Base-by-base conservation (phyloP, 228 moss, liverwort and hornwort genomes). In the Sphagnum fallax region DNA sequence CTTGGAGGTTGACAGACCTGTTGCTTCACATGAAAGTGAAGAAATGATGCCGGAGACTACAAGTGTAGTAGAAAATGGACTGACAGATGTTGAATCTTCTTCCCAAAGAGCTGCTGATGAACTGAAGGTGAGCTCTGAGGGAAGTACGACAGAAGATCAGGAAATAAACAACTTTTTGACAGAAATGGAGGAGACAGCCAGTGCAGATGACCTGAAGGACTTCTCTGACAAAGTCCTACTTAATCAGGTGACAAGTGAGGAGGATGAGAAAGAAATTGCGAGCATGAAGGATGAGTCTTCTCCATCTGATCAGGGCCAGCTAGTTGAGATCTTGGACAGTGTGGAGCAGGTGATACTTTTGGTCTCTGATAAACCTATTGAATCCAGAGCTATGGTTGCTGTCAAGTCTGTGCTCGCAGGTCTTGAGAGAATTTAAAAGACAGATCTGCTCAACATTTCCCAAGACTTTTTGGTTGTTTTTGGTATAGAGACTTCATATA, bases 201-300 rank as follows among this genome's bases (percentile, higher is more conserved):
- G 75, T 71, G 75, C 71, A 72, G 82, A 77, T 47, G 86, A 82
- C 13, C 71, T 86, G 73, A 86, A 77, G 82, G 80, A 86, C 64
- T 69, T 86, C 51, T 80, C 86, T 71, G 86, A 82, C 77, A 86
- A 80, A 69, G 75, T 86, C 58, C 82, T 86, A 15, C 82, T 82
- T 57, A 86, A 86, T 74, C 73, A 86, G 32, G 69, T 73, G 67
- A 66, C 62, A 66, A 75, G 16, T 73, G 80, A 80, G 50, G 75
- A 75, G 72, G 73, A 63, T 66, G 69, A 70, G 64, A 80, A 80
- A 69, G 70, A 75, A 64, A 60, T 64, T 53, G 60, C 70, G 52
- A 52, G 9, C 48, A 69, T 73, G 48, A 68, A 9, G 13, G 48
- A 55, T 48, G 48, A 58, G 6, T 32, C 32, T 32, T 32, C 32